Evolutionary conservation across 352 stramenopile genomes (phyloP), one percentile per base, ranked within the genome.

Genomic region (Phytophthora litchii): DNA sequence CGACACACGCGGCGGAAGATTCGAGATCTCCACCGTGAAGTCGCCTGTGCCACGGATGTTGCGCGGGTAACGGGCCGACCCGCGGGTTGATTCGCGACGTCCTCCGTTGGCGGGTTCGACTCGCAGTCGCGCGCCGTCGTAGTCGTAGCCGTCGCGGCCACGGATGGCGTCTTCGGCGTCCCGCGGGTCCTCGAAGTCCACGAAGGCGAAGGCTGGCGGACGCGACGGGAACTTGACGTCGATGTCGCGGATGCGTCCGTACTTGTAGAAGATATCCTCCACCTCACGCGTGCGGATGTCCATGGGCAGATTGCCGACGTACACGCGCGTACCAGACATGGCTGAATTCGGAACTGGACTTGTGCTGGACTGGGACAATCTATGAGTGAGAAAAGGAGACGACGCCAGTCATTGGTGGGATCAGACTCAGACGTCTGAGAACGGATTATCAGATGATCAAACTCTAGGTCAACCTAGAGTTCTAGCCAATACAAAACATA

Each of bases 201-300:
- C 74, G 58, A 91, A 86, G 43, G 82, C 80, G 64, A 90, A 85
- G 16, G 77, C 65, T 12, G 69, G 66, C 25, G 75, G 70, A 19
- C 79, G 77, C 50, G 79, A 85, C 48, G 83, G 74, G 47, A 88
- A 85, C 64, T 91, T 95, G 55, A 89, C 67, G 42, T 89, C 70
- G 27, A 88, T 76, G 50, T 83, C 79, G 11, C 67, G 63, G 41
- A 88, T 84, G 49, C 76, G 78, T 0, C 82, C 83, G 46, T 83
- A 90, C 62, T 88, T 88, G 58, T 78, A 78, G 55, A 95, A 91
- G 8, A 88, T 72, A 16, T 91, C 79, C 49, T 91, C 77, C 32
- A 92, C 70, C 63, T 92, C 82, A 37, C 70, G 80, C 40, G 87
- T 87, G 53, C 76, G 80, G 54, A 92, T 74, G 54, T 90, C 76